These are phyloP conservation scores for Wallacemonas sp. DNA, from an alignment of 208 protist species.

Conservation along the genomic window DNA sequence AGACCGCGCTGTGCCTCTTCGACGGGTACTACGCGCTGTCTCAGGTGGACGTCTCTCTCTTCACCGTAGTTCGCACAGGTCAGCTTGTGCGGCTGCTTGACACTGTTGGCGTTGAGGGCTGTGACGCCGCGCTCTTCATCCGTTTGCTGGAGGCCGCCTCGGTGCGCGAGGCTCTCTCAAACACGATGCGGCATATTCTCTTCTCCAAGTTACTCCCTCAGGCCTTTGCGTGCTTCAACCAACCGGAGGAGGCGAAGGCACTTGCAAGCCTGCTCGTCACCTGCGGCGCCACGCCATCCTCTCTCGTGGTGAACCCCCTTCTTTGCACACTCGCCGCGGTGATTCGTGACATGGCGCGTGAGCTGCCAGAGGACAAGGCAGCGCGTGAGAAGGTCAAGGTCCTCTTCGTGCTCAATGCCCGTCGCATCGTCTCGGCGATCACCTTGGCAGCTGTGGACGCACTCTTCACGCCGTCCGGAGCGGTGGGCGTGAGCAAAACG, in stretches of 20 bases:
- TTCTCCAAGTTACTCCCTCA: slow-evolving; percentile 50
- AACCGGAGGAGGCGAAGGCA: slow-evolving; percentile 9
- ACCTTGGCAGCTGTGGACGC: slow-evolving; percentile 39
- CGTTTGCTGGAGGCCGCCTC: slow-evolving; percentile 50
- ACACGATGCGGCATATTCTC: slow-evolving; percentile 15
- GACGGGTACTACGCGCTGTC: slow-evolving; percentile 62
- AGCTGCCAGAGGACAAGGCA: slow-evolving; percentile 4
- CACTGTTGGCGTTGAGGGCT: slow-evolving; percentile 15
- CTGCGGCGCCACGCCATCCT: not conserved
- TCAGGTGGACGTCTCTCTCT: slow-evolving; percentile 45
- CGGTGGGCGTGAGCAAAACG: slow-evolving; percentile 29
- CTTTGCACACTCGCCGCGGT: slow-evolving; percentile 61
- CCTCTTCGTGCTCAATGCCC: slow-evolving; percentile 40
- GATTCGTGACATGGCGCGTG: slow-evolving; percentile 41
- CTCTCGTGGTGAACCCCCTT: slow-evolving; percentile 28
- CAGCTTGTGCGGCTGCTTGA: slow-evolving; percentile 79
- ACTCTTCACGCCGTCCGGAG: slow-evolving; percentile 41
- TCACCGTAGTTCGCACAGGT: slow-evolving; percentile 60
- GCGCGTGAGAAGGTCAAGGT: not conserved
- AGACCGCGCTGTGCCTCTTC: slow-evolving; percentile 41
- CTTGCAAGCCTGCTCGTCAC: slow-evolving; percentile 20
- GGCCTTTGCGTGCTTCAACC: slow-evolving; percentile 25
- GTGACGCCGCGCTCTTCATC: slow-evolving; percentile 33
- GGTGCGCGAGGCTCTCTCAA: slow-evolving; percentile 30
- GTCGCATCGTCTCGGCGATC: slow-evolving; percentile 52